These are phyloP conservation scores for Microsporum ferrugineum DNA, from an alignment of 2,329 filamentous ascomycete species.

Conservation along the genomic window DNA sequence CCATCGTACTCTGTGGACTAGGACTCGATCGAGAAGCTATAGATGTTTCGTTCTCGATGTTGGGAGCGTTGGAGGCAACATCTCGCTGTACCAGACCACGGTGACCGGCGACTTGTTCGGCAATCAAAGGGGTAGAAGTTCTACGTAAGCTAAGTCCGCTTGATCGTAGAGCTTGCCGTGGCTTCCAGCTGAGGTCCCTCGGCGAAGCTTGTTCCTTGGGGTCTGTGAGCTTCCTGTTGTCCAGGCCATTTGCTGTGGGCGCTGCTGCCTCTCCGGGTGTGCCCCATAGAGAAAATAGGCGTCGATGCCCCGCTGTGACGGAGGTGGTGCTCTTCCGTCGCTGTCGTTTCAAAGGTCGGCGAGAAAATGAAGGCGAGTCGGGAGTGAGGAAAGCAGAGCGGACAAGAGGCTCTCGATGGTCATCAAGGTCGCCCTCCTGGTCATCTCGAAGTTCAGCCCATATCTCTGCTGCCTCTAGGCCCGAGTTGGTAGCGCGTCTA, in stretches of 20 bases:
- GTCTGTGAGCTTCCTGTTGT: background rate
- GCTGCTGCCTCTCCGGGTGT: background rate
- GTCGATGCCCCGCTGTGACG: background rate
- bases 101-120: background rate
- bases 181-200: background rate
- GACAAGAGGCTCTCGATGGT: slow-evolving; percentile 14
- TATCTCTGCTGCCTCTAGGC: slow-evolving; percentile 63
- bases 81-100: background rate
- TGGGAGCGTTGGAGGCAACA: background rate
- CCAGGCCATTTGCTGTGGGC: background rate
- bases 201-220: background rate
- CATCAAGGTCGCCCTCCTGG: slow-evolving; percentile 30
- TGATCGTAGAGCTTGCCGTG: background rate
- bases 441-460: slow-evolving; percentile 82
- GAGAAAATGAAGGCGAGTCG: slow-evolving; percentile 8
- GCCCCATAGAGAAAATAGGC: slow-evolving; percentile 3
- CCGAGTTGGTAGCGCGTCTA: slow-evolving; percentile 41
- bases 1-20: background rate
- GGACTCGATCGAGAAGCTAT: background rate
- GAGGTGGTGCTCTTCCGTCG: slow-evolving; percentile 11
- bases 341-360: slow-evolving; percentile 12
- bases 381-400: slow-evolving; percentile 3
- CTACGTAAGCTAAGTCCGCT: background rate
- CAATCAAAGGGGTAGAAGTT: slow-evolving; percentile 1
- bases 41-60: background rate